Base-by-base conservation (phyloP, 169 alveolate species). In the Cryptosporidium bovis region DNA sequence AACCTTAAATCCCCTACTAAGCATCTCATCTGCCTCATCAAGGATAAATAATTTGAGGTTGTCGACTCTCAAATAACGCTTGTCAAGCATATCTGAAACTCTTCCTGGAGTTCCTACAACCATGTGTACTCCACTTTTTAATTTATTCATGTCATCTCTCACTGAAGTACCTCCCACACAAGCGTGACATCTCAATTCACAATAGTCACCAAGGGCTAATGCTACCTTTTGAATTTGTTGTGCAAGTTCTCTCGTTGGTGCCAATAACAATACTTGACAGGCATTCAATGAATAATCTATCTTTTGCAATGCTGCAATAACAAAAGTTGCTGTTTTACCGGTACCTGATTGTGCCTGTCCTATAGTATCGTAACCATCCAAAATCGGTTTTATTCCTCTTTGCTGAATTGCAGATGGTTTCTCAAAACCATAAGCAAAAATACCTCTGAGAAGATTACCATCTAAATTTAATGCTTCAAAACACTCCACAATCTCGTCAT, bases 41-140 rank as follows among this genome's bases (percentile, higher is more conserved):
- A 99, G 93, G 29, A 97, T 96, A 91, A 98, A 97, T 62, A 96
- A 90, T 92, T 93, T 95, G 91, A 99, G 93, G 93, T 96, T 94
- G 60, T 96, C 97, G 36, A 95, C 94, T 65, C 89, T 69, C 13
- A 97, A 62, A 82, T 94, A 96, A 65, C 97, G 96, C 91, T 96
- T 95, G 58, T 95, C 96, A 82, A 98, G 94, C 99, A 99, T 97
- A 90, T 99, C 99, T 82, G 91, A 93, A 44, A 98, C 99, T 90
- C 99, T 96, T 16, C 99, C 99, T 13, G 99, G 99, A 27, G 99
- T 99, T 3, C 99, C 99, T 56, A 98, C 99, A 12, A 99, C 98
- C 83, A 98, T 95, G 93, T 99, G 99, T n/a, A 97, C 99, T 15
- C 99, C 99, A 53, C 94, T 96, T 90, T 95, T 95, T 65, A 98